Evolutionary conservation across 2,329 filamentous ascomycete genomes (phyloP).

Genomic region (Zasmidium cellare): DNA sequence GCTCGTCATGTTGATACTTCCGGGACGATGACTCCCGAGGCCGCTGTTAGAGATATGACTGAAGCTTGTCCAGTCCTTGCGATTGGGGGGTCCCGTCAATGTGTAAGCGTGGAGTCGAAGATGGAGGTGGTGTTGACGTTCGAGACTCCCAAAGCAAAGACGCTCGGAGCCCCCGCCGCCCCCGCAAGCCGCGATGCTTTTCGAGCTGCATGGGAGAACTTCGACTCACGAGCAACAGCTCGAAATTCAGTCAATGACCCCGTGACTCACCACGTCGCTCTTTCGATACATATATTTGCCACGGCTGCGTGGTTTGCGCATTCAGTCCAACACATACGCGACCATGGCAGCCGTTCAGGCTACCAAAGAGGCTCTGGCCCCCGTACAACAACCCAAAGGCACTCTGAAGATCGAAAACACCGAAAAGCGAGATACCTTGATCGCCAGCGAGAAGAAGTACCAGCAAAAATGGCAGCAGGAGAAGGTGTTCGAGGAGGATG

Average conservation of each 20-base stretch:
- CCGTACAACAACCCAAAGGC: conserved; percentile 56
- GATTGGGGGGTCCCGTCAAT: too few relatives aligned
- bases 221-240: not conserved
- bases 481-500: conserved; percentile 80
- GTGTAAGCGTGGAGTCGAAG: not conserved
- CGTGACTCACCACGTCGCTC: conserved; percentile 32
- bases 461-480: conserved; percentile 79
- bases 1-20: conserved; percentile 19
- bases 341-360: conserved; percentile 51
- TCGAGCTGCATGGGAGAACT: not conserved
- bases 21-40: too few relatives aligned
- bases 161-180: not conserved
- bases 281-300: conserved; percentile 18
- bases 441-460: conserved; percentile 87
- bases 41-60: too few relatives aligned
- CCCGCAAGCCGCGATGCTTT: not conserved
- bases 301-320: conserved; percentile 35
- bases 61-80: too few relatives aligned
- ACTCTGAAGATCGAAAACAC: conserved; percentile 72
- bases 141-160: too few relatives aligned
- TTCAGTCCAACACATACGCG: conserved; percentile 18
- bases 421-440: conserved; percentile 81
- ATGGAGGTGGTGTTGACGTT: not conserved
- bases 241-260: not conserved
- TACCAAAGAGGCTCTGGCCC: conserved; percentile 57